These are phyloP conservation scores for Pyrenula massariospora DNA, from an alignment of 495 filamentous ascomycete species.

Conservation along the genomic window DNA sequence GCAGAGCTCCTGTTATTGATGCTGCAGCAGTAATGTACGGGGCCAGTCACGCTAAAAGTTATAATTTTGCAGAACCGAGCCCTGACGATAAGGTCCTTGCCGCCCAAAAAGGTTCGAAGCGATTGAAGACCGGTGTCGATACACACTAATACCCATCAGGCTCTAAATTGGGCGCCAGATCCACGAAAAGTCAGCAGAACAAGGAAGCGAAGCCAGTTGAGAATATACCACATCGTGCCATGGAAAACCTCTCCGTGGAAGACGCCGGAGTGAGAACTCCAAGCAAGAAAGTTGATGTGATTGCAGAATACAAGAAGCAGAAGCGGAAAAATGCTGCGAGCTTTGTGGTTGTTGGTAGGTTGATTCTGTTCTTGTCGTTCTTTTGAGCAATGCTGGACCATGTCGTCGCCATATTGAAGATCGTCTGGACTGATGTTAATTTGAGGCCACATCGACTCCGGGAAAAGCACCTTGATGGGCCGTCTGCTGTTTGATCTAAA, in stretches of 20 bases:
- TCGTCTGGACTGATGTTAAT: too few species aligned
- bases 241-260: constrained; percentile 52
- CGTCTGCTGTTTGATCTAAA: constrained; percentile 81
- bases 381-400: too few species aligned
- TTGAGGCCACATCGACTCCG: constrained; percentile 87
- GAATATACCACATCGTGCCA: constrained; percentile 29
- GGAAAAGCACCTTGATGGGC: constrained; percentile 96
- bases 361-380: too few species aligned
- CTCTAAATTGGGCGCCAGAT: background rate
- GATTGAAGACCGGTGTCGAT: background rate
- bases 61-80: constrained; percentile 78
- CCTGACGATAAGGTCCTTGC: constrained; percentile 83
- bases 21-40: background rate
- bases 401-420: too few species aligned
- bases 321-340: constrained; percentile 73
- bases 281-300: constrained; percentile 78
- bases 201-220: constrained; percentile 26
- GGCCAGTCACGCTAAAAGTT: constrained; percentile 5
- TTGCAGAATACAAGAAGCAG: constrained; percentile 66
- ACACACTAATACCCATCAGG: background rate
- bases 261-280: constrained; percentile 56
- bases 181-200: background rate
- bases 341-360: constrained; percentile 87
- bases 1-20: background rate
- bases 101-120: constrained; percentile 78